Conservation (phyloP, 768 basidiomycete species). For the Boletus bicolor region DNA sequence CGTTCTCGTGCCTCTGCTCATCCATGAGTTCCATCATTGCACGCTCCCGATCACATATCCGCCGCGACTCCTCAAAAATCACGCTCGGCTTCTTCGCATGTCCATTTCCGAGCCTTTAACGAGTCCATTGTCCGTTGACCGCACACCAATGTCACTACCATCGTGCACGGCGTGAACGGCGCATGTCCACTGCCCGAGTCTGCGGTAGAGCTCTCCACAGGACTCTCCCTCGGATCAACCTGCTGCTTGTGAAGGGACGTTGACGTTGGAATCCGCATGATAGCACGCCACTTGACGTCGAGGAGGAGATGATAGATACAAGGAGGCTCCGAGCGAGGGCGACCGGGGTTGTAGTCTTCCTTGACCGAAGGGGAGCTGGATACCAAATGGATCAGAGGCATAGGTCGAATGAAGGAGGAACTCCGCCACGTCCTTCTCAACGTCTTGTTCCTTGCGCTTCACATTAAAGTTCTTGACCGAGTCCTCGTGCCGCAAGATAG, state of each 20-base stretch:
- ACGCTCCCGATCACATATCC: too few relatives aligned
- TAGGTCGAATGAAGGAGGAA: conserved; percentile 18
- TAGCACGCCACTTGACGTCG: too few relatives aligned
- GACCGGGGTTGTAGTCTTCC: background rate
- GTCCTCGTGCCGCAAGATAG: conserved; percentile 20
- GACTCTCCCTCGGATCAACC: conserved; percentile 47
- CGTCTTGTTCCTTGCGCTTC: background rate
- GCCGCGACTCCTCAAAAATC: too few relatives aligned
- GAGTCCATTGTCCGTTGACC: conserved; percentile 4
- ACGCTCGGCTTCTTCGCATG: conserved; percentile 20
- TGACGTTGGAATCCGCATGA: too few relatives aligned
- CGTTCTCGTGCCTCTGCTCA: too few relatives aligned
- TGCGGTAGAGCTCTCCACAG: conserved; percentile 36
- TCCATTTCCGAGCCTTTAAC: conserved; percentile 19
- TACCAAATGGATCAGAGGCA: conserved; percentile 25
- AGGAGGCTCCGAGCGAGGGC: conserved; percentile 1
- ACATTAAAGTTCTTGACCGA: conserved; percentile 20
- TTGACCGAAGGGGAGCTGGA: conserved; percentile 24
- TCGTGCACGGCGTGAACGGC: conserved; percentile 19
- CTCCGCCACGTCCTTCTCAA: conserved; percentile 4
- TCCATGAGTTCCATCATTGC: too few relatives aligned
- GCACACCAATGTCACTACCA: conserved; percentile 52
- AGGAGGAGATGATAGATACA: too few relatives aligned
- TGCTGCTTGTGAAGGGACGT: conserved; percentile 28
- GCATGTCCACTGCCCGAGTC: conserved; percentile 21